Evolutionary conservation across 2,329 filamentous ascomycete species (phyloP).

Genomic region (Monilinia fructigena): DNA sequence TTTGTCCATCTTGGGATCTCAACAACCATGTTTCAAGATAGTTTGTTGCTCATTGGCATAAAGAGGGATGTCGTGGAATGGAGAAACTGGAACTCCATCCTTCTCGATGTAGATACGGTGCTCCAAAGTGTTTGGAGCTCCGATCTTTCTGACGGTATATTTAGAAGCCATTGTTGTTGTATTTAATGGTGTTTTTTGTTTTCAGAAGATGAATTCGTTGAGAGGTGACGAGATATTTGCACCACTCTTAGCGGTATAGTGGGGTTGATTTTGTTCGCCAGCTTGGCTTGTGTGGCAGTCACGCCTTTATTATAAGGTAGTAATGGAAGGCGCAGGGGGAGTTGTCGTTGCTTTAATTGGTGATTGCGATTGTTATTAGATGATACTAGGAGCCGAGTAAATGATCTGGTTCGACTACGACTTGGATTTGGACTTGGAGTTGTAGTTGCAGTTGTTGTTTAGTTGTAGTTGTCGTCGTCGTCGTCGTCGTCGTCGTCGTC

Average conservation of each 20-base stretch:
- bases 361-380: not conserved
- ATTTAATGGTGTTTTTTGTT: constrained; percentile 21
- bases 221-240: constrained; percentile 25
- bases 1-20: constrained; percentile 99
- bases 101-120: constrained; percentile 98
- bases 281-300: constrained; percentile 20
- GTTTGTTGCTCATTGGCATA: constrained; percentile 96
- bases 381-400: not conserved
- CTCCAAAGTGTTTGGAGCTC: constrained; percentile 87
- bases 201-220: constrained; percentile 21
- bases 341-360: constrained; percentile 14
- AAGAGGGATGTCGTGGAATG: constrained; percentile 98
- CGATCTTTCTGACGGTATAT: constrained; percentile 85
- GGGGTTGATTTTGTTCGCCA: constrained; percentile 20
- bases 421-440: not conserved
- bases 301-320: constrained; percentile 13
- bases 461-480: not conserved
- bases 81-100: constrained; percentile 89
- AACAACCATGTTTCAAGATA: constrained; percentile 98
- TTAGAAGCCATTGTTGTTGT: constrained; percentile 42
- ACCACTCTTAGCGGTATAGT: constrained; percentile 19
- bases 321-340: not conserved
- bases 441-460: not conserved
- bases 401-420: not conserved
- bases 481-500: no score